Percentiles rank a stretch among this genome's conserved stretches.
These are phyloP conservation scores for Ramularia endophylla DNA, from an alignment of 2,329 filamentous ascomycete genomes.

Conservation along the genomic window DNA sequence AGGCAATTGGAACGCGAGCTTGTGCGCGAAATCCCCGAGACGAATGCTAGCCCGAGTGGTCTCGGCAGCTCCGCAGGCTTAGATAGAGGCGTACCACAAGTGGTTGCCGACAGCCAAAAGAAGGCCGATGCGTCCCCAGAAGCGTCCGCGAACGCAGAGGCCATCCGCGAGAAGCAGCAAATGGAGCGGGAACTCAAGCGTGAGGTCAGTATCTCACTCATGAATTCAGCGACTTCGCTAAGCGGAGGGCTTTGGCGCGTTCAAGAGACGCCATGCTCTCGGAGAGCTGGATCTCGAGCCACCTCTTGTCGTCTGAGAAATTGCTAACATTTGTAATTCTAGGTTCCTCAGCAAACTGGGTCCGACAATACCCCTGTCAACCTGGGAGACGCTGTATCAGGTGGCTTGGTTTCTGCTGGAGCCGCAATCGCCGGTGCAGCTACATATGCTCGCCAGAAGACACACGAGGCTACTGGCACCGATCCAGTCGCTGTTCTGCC, in stretches of 20 bases:
- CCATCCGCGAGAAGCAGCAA: slow-evolving; percentile 52
- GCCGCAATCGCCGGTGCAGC: slow-evolving; percentile 34
- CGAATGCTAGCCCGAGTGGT: too few species aligned
- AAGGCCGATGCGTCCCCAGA: slow-evolving; percentile 52
- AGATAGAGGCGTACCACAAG: slow-evolving; percentile 18
- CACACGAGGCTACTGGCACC: slow-evolving; percentile 3
- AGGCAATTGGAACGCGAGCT: slow-evolving; percentile 62
- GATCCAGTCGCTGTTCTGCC: slow-evolving; percentile 13
- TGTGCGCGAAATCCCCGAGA: slow-evolving; percentile 53
- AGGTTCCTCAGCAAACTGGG: slow-evolving; percentile 1
- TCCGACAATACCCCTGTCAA: neutral
- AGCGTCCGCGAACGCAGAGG: slow-evolving; percentile 61
- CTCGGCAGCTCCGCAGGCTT: too few species aligned
- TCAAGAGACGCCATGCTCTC: too few species aligned
- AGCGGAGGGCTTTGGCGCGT: too few species aligned
- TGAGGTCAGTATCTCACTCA: too few species aligned
- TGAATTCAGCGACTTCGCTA: too few species aligned
- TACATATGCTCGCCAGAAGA: slow-evolving; percentile 23
- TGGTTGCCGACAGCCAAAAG: slow-evolving; percentile 26
- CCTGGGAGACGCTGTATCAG: slow-evolving; percentile 3
- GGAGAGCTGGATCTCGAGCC: too few species aligned
- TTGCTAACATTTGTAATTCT: too few species aligned
- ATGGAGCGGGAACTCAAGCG: slow-evolving; percentile 58
- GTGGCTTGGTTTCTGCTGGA: slow-evolving; percentile 2
- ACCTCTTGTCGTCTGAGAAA: too few species aligned